Evolutionary conservation across 352 stramenopile genomes (phyloP), one percentile per base, ranked within the genome.

Genomic region (Globisporangium paddicum): DNA sequence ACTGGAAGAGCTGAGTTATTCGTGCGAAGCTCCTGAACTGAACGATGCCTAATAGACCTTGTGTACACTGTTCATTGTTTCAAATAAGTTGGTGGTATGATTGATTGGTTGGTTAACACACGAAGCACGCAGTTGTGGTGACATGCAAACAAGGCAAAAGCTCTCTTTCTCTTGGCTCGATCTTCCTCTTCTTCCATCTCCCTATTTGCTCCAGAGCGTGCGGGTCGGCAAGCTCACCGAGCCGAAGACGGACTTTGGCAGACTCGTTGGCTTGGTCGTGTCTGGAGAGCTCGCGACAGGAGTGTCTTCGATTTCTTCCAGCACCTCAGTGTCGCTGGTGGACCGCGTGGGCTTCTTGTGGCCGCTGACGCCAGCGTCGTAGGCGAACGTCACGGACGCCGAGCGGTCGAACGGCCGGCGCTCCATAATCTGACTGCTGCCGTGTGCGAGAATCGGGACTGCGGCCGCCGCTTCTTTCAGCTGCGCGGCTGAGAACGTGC

Each of bases 361-460:
- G 5, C 69, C 64, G 28, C 72, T 79, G 48, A 71, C 51, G 6
- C 68, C 71, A 30, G 79, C 79, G 42, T 90, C 81, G 25, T 62
- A 76, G 32, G 77, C 77, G 55, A 85, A 91, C 11, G 82, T 89
- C 34, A 91, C 69, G 2, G 82, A 91, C 13, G 72, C 66, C 2
- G 82, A 91, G 42, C 77, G 77, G 63, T 91, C 79, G 26, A 87
- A 87, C 30, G 72, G 74, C 25, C 57, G 66, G 25, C 81, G 78
- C 35, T 91, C 78, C 78, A 91, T 89, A 34, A 87, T 67, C 0
- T 71, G 74, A 47, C 76, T 74, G 44, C 75, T 87, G 9, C 64
- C 75, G 50, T 86, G 72, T 2, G 74, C 72, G 8, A 90, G 58
- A 38, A 90, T 67, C 2, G 82, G 80, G 5, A 92, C 78, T 2